These are phyloP conservation scores for Coemansia sp. DNA, from an alignment of 192 early-diverging fungal genomes.

Conservation along the genomic window DNA sequence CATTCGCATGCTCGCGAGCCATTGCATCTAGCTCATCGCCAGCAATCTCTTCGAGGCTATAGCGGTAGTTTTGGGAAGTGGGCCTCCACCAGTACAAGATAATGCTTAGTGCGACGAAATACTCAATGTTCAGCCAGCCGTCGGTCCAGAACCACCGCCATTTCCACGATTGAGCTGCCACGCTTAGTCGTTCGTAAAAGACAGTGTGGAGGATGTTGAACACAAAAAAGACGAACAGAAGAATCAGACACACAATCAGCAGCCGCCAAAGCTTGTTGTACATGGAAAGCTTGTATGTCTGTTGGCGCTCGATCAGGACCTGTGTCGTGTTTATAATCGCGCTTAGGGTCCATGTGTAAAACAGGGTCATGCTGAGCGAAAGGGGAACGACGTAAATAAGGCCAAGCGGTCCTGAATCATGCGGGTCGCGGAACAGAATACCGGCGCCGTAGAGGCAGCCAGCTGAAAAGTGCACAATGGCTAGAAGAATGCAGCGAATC, in stretches of 20 bases:
- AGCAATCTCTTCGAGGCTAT: conserved; percentile 82
- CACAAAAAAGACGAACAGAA: conserved; percentile 78
- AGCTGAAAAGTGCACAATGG: conserved; percentile 80
- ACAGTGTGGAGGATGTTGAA: conserved; percentile 78
- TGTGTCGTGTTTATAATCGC: conserved; percentile 78
- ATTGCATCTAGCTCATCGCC: conserved; percentile 72
- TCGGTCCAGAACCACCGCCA: conserved; percentile 91
- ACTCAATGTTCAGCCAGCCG: conserved; percentile 89
- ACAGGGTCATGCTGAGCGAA: conserved; percentile 84
- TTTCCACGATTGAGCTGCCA: conserved; percentile 78
- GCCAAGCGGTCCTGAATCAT: conserved; percentile 63
- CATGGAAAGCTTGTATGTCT: conserved; percentile 90
- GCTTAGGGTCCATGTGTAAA: conserved; percentile 92
- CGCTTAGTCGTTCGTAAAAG: conserved; percentile 61
- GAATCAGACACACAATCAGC: conserved; percentile 70
- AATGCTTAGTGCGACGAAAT: conserved; percentile 72
- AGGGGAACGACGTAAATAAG: conserved; percentile 85
- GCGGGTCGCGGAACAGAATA: conserved; percentile 69
- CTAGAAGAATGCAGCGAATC: conserved; percentile 78
- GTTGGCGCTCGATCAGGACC: conserved; percentile 73
- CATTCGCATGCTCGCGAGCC: conserved; percentile 54
- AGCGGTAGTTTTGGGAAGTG: conserved; percentile 86
- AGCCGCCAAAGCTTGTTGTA: conserved; percentile 81
- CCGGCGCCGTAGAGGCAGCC: conserved; percentile 85
- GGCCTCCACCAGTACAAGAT: conserved; percentile 93